Conservation (phyloP, 2,329 filamentous ascomycete genomes). For the Colletotrichum karsti region DNA sequence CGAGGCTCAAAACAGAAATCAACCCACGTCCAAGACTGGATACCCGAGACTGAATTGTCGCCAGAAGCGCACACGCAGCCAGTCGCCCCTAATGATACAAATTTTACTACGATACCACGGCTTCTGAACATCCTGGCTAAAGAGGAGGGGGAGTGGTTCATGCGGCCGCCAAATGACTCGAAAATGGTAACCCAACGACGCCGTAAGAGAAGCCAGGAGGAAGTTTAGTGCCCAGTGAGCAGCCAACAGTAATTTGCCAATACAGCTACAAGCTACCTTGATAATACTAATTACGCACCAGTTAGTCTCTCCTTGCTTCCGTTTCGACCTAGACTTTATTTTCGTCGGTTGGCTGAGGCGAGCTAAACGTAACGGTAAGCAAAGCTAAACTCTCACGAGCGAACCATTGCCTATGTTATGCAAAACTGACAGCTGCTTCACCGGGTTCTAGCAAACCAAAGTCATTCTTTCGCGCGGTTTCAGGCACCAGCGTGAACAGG, state of each 20-base stretch:
- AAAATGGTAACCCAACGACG: not conserved
- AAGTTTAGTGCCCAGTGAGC: not conserved
- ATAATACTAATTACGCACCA: too few species aligned
- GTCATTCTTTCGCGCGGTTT: slow-evolving; percentile 6
- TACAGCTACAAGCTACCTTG: too few species aligned
- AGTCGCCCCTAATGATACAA: not conserved
- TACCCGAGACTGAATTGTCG: not conserved
- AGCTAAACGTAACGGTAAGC: not conserved
- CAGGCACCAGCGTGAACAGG: slow-evolving; percentile 1
- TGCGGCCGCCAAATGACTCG: slow-evolving; percentile 1
- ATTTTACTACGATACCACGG: not conserved
- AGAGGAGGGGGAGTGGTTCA: not conserved
- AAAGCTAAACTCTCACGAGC: slow-evolving; percentile 3
- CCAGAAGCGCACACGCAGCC: slow-evolving; percentile 2
- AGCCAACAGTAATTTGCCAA: slow-evolving; percentile 5
- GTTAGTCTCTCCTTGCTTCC: too few species aligned
- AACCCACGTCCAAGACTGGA: not conserved
- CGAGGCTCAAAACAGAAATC: slow-evolving; percentile 17
- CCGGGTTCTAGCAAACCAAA: not conserved
- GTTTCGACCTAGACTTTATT: slow-evolving; percentile 20
- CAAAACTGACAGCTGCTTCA: slow-evolving; percentile 20
- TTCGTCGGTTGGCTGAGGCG: not conserved
- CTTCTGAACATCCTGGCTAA: not conserved
- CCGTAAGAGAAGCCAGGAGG: not conserved
- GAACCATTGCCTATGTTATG: slow-evolving; percentile 7